Conservation (phyloP, 805 yeast genomes). For the Myxozyma neglecta region DNA sequence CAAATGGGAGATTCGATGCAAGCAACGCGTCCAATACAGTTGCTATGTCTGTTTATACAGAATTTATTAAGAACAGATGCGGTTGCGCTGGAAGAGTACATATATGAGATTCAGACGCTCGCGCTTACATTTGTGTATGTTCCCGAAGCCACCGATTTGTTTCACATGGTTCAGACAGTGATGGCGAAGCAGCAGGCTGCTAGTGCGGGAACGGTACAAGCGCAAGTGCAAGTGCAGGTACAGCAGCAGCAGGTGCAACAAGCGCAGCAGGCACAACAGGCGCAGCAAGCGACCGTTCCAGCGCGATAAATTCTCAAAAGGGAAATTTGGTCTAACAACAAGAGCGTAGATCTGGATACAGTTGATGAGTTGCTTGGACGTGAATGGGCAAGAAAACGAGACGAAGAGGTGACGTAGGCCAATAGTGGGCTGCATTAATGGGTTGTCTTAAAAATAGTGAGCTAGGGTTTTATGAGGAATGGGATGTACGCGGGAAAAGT, state of each 20-base stretch:
- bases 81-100: slow-evolving; percentile 20
- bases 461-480: too few species aligned
- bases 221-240: neutral
- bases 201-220: slow-evolving; percentile 1
- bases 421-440: too few species aligned
- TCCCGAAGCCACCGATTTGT: slow-evolving; percentile 25
- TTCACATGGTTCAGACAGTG: slow-evolving; percentile 18
- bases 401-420: too few species aligned
- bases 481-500: too few species aligned
- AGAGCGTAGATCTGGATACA: too few species aligned
- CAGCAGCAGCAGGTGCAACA: slow-evolving; percentile 1
- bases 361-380: too few species aligned
- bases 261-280: neutral
- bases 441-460: too few species aligned
- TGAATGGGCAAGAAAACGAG: too few species aligned
- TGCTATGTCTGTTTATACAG: slow-evolving; percentile 24
- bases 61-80: slow-evolving; percentile 22
- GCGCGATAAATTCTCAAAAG: neutral
- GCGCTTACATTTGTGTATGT: slow-evolving; percentile 22
- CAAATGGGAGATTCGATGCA: neutral
- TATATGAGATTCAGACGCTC: slow-evolving; percentile 26
- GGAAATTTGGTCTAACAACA: too few species aligned
- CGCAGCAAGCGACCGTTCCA: neutral
- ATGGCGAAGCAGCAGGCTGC: slow-evolving; percentile 8
- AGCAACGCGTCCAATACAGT: slow-evolving; percentile 22